Percentiles rank a stretch among this genome's conserved stretches.
Evolutionary conservation across 305 asterid genomes (phyloP).

Genomic region (Fraxinus albicans): DNA sequence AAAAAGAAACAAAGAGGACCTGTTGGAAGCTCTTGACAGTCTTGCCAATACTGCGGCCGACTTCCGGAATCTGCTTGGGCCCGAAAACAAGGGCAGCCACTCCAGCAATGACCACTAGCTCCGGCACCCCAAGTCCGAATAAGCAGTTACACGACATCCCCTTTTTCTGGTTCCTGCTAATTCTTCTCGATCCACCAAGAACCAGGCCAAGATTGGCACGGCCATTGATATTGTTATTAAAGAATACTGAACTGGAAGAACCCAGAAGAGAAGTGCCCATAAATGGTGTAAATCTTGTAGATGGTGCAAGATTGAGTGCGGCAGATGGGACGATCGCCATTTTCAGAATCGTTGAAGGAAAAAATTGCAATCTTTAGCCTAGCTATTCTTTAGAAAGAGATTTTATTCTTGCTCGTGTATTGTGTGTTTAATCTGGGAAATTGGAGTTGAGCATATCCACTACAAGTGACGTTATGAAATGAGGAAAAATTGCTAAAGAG

Average conservation of each 20-base stretch:
- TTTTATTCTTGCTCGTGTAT: neutral
- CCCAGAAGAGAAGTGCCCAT: neutral
- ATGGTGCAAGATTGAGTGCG: neutral
- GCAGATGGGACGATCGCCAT: neutral
- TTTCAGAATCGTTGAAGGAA: neutral
- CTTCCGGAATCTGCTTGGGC: slow-evolving; percentile 82
- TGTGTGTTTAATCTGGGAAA: neutral
- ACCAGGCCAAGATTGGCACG: neutral
- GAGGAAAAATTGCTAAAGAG: neutral
- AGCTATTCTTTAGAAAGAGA: neutral
- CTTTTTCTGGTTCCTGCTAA: slow-evolving; percentile 18
- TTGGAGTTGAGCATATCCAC: neutral
- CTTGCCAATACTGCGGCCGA: slow-evolving; percentile 84
- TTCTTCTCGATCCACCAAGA: slow-evolving; percentile 1
- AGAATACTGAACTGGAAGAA: neutral
- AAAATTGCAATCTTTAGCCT: neutral
- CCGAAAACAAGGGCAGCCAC: slow-evolving; percentile 83
- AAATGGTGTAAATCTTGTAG: neutral
- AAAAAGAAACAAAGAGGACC: slow-evolving; percentile 31
- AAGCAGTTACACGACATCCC: slow-evolving; percentile 66
- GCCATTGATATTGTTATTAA: neutral
- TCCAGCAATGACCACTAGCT: slow-evolving; percentile 84
- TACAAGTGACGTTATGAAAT: neutral
- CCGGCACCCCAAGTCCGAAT: slow-evolving; percentile 94
- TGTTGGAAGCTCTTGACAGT: slow-evolving; percentile 90